Percentiles rank a stretch among this genome's conserved stretches.
Conservation (phyloP, 495 filamentous ascomycete species). For the Aspergillus heteromorphus region DNA sequence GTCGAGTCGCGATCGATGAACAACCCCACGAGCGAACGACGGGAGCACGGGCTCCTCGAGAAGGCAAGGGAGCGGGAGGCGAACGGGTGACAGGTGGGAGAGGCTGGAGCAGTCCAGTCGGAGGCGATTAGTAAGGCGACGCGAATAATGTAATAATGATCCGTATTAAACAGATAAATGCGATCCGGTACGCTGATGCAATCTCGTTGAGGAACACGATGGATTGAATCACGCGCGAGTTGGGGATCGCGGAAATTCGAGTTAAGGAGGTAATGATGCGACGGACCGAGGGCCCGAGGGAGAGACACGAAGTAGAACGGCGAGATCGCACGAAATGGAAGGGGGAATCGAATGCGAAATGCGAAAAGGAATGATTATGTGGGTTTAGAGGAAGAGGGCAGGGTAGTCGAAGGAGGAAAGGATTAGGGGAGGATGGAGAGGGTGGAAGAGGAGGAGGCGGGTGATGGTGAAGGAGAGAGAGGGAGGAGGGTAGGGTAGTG, state of each 20-base stretch:
- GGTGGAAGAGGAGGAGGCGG: conserved; percentile 13
- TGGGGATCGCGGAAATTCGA: conserved; percentile 7
- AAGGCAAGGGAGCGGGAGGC: conserved; percentile 15
- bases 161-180: not conserved
- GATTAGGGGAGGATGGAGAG: conserved; percentile 14
- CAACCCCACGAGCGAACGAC: conserved; percentile 20
- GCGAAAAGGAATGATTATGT: conserved; percentile 10
- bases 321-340: conserved; percentile 1
- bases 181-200: conserved; percentile 5
- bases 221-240: not conserved
- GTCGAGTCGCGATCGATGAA: conserved; percentile 17
- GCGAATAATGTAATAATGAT: not conserved
- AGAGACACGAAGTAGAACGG: conserved; percentile 13
- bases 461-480: conserved; percentile 16
- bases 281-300: conserved; percentile 17
- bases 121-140: not conserved
- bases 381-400: conserved; percentile 12
- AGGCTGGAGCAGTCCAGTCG: not conserved
- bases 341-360: conserved; percentile 4
- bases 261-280: conserved; percentile 15
- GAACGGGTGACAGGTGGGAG: conserved; percentile 14
- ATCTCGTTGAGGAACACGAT: not conserved
- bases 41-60: conserved; percentile 16
- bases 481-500: too few relatives aligned
- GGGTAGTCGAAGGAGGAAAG: conserved; percentile 9